Evolutionary conservation across 139 green algal species (phyloP), one percentile per base, ranked within the genome.

Genomic region (Astrephomene gubernaculifera): DNA sequence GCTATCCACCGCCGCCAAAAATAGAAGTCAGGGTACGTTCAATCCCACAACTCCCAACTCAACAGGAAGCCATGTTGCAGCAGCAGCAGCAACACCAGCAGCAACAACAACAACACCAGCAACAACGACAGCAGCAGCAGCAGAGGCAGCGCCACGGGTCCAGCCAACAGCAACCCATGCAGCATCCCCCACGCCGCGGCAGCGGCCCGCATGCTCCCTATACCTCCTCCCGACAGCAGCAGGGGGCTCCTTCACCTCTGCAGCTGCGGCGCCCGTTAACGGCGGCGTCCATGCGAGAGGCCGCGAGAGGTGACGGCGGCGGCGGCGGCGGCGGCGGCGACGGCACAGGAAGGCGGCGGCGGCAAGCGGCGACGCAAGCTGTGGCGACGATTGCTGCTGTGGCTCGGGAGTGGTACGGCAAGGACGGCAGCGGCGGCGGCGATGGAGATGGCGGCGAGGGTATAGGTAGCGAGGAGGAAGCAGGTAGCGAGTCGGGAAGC

Each of bases 361-460:
- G 73, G 14, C 73, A 69, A 0, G 73, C 52, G 27, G 52, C 71
- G 45, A 31, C 71, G 22, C 45, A 65, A 36, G 73, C 73, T 33
- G 73, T 29, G 35, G 73, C 73, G 6, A 81, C 33, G 19, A 81
- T 81, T 6, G 73, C 73, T 25, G 52, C 73, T 27, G 49, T 81
- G 9, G 49, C 73, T 4, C 73, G 73, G 1, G 52, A 81, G 2
- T 35, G 69, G 49, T 52, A 69, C 52, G 73, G 52, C 33, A 54
- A 41, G 21, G 43, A 29, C 43, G 70, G 43, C 44, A 78, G 24
- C 19, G 44, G 70, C 25, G 44, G 70, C 41, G 43, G 70, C 70
- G 70, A n/a, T 44, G 25, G 29, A 27, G 71, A 29, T 49, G 44
- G 67, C 67, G 67, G 67, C 9, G 57, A 1, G 39, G 21, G 27